A percentile compares a stretch with the other conserved stretches of the same genome.
Evolutionary conservation across 257 asterid genomes (phyloP).

Genomic region (Orobanche coerulescens): DNA sequence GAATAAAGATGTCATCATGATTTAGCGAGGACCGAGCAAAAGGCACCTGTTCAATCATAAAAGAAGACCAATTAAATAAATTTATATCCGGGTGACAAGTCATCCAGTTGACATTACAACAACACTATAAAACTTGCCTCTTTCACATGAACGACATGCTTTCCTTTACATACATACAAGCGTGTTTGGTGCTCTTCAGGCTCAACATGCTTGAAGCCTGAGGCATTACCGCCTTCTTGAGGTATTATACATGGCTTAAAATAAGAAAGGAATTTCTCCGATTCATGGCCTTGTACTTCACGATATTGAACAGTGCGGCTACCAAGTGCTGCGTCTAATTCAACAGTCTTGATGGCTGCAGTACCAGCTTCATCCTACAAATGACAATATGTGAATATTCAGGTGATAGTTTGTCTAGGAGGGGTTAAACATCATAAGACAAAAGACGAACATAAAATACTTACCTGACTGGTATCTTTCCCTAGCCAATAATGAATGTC

Average conservation of each 20-base stretch:
- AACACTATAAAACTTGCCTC: conserved; percentile 45
- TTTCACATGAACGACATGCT: conserved; percentile 64
- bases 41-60: conserved; percentile 41
- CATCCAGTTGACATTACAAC: conserved; percentile 10
- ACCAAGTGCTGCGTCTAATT: conserved; percentile 70
- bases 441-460: conserved; percentile 10
- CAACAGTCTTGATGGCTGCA: conserved; percentile 72
- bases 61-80: not conserved
- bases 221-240: conserved; percentile 54
- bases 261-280: conserved; percentile 75
- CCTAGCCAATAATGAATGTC: conserved; percentile 86
- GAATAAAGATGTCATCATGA: conserved; percentile 72
- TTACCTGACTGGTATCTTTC: conserved; percentile 58
- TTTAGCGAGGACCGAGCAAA: conserved; percentile 70
- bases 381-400: conserved; percentile 9
- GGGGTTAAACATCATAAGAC: not conserved
- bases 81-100: not conserved
- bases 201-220: conserved; percentile 53
- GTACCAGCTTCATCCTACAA: conserved; percentile 54
- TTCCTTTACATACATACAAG: conserved; percentile 77
- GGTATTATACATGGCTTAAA: conserved; percentile 92
- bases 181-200: conserved; percentile 45
- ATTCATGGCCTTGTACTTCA: conserved; percentile 83
- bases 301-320: conserved; percentile 83
- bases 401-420: not conserved